These are phyloP conservation scores for Bipolaris cookei DNA, from an alignment of 2,329 filamentous ascomycete genomes.

Conservation along the genomic window DNA sequence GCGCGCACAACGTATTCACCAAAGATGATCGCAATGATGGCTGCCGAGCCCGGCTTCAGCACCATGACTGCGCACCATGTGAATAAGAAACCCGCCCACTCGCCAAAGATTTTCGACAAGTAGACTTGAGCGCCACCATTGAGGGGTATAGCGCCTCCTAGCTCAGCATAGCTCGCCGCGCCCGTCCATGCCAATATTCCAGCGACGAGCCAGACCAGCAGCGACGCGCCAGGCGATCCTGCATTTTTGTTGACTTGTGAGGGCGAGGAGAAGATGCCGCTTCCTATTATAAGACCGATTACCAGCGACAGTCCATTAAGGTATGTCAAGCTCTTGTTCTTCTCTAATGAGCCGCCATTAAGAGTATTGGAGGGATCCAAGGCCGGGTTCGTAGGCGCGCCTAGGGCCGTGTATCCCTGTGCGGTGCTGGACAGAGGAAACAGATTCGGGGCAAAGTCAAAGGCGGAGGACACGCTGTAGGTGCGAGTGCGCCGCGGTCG, in stretches of 20 bases:
- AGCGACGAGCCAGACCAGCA: slow-evolving; percentile 90
- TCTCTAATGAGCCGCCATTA: slow-evolving; percentile 84
- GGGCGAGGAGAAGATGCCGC: slow-evolving; percentile 93
- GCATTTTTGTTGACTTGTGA: slow-evolving; percentile 91
- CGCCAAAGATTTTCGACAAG: slow-evolving; percentile 93
- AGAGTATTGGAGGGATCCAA: slow-evolving; percentile 63
- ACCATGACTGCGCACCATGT: slow-evolving; percentile 96
- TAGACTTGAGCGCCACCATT: slow-evolving; percentile 96
- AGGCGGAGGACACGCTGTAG: slow-evolving; percentile 90
- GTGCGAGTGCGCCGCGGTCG: slow-evolving; percentile 65
- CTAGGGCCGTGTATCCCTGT: slow-evolving; percentile 81
- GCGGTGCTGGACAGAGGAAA: slow-evolving; percentile 88
- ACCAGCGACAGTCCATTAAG: slow-evolving; percentile 91
- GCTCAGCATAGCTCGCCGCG: slow-evolving; percentile 90
- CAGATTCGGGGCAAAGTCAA: slow-evolving; percentile 92
- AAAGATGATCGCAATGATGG: slow-evolving; percentile 97
- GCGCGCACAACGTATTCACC: slow-evolving; percentile 95
- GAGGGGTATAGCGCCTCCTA: slow-evolving; percentile 92
- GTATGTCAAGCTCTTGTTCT: slow-evolving; percentile 94
- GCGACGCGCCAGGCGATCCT: slow-evolving; percentile 85
- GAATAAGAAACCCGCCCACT: slow-evolving; percentile 90
- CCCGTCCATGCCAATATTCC: slow-evolving; percentile 97
- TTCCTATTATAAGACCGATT: slow-evolving; percentile 91
- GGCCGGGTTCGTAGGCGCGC: slow-evolving; percentile 68
- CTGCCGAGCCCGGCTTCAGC: slow-evolving; percentile 88